These are phyloP conservation scores for Puccinia triticina DNA, from an alignment of 1,284 basidiomycete species.

Conservation along the genomic window DNA sequence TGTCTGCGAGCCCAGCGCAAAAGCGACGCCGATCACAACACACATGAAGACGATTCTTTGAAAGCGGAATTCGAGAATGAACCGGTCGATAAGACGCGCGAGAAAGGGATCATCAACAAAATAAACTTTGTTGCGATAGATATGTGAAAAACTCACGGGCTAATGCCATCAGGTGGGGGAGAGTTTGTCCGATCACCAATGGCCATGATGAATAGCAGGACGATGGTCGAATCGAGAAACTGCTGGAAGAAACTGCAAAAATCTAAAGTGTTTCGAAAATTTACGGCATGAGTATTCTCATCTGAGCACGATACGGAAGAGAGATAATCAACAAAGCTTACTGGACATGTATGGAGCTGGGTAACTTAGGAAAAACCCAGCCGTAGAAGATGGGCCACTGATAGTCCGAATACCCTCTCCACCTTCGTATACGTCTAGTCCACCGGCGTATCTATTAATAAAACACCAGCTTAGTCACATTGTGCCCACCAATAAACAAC, in stretches of 20 bases:
- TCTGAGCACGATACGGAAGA: not conserved
- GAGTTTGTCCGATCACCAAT: slow-evolving; percentile 34
- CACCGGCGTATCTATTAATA: slow-evolving; percentile 55
- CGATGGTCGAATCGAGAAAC: slow-evolving; percentile 38
- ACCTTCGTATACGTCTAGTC: slow-evolving; percentile 55
- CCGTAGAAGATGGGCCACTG: slow-evolving; percentile 30
- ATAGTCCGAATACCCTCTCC: slow-evolving; percentile 42
- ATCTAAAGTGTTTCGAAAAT: not conserved
- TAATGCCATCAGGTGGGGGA: slow-evolving; percentile 32
- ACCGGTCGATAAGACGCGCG: not conserved
- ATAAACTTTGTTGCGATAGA: not conserved
- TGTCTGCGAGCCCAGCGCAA: slow-evolving; percentile 36
- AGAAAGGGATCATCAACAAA: not conserved
- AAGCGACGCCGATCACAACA: slow-evolving; percentile 26
- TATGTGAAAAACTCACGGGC: slow-evolving; percentile 13
- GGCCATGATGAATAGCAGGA: slow-evolving; percentile 38
- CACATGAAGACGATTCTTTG: slow-evolving; percentile 36
- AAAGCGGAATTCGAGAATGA: not conserved
- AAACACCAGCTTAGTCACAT: not conserved
- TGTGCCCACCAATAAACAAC: not conserved
- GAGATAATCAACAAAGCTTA: not conserved
- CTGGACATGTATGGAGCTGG: slow-evolving; percentile 38
- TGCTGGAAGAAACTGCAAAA: slow-evolving; percentile 36
- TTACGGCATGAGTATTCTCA: no score
- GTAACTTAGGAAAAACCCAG: slow-evolving; percentile 16